Evolutionary conservation across 257 asterid species (phyloP).

Genomic region (Leonotis leonurus): DNA sequence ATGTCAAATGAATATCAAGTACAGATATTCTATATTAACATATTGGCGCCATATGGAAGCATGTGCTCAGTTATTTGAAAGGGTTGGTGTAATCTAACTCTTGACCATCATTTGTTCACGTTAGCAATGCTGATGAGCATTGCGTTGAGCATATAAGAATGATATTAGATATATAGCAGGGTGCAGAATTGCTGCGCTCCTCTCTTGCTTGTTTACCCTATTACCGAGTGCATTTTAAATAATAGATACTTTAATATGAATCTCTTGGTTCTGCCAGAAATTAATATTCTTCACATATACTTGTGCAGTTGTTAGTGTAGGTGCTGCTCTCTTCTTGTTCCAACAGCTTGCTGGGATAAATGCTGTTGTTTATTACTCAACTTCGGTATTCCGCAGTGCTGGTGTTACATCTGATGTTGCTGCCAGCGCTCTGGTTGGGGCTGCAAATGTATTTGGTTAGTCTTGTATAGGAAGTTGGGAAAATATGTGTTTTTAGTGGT

Average conservation of each 20-base stretch:
- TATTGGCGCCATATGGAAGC: background rate
- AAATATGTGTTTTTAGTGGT: background rate
- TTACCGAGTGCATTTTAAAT: background rate
- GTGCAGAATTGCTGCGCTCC: background rate
- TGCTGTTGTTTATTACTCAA: constrained; percentile 86
- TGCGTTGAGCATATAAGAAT: background rate
- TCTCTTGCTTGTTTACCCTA: constrained; percentile 5
- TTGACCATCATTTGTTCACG: background rate
- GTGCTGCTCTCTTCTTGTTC: constrained; percentile 76
- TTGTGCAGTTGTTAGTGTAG: constrained; percentile 85
- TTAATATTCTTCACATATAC: background rate
- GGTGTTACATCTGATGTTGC: constrained; percentile 92
- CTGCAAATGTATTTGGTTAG: constrained; percentile 91
- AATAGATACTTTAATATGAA: background rate
- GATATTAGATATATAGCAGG: background rate
- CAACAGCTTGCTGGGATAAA: constrained; percentile 98
- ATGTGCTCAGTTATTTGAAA: background rate
- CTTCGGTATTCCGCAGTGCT: constrained; percentile 88
- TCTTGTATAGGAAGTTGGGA: constrained; percentile 4
- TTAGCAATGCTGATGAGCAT: background rate
- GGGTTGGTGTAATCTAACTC: background rate
- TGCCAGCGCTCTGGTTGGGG: constrained; percentile 94
- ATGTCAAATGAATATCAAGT: background rate
- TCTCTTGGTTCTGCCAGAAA: background rate
- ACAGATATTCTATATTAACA: background rate